Percentiles rank a stretch among this genome's conserved stretches.
Conservation (phyloP, 345 rosid species). For the Sisymbrium altissimum region DNA sequence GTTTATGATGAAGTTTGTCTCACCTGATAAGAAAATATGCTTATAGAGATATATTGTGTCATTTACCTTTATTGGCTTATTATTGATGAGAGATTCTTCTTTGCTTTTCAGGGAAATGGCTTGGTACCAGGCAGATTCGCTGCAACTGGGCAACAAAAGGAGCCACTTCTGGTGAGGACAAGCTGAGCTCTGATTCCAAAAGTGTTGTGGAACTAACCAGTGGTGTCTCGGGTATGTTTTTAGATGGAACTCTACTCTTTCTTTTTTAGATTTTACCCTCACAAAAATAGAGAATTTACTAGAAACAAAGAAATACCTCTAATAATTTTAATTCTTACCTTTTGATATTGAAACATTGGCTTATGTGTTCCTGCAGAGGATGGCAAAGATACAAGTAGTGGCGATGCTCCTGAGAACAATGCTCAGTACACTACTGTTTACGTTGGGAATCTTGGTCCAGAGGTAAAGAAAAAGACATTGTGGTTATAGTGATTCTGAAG, state of each 20-base stretch:
- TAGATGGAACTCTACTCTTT: neutral
- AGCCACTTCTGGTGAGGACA: conserved; percentile 62
- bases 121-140: conserved; percentile 86
- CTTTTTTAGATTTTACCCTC: neutral
- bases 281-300: neutral
- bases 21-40: neutral
- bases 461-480: conserved; percentile 25
- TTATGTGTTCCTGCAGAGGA: conserved; percentile 29
- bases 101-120: conserved; percentile 72
- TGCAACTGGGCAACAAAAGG: conserved; percentile 98
- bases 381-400: conserved; percentile 36
- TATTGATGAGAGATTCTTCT: neutral
- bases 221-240: conserved; percentile 68
- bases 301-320: neutral
- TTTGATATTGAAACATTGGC: neutral
- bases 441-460: conserved; percentile 50
- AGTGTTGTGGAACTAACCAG: conserved; percentile 75
- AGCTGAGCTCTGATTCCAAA: conserved; percentile 65
- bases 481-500: neutral
- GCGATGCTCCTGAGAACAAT: conserved; percentile 46
- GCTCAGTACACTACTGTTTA: conserved; percentile 50
- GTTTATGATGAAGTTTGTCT: neutral
- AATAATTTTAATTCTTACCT: neutral
- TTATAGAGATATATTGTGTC: neutral
- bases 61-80: neutral